Evolutionary conservation across 2,329 filamentous ascomycete genomes (phyloP), one percentile per base, ranked within the genome.

Genomic region (Botrytis sinoallii): DNA sequence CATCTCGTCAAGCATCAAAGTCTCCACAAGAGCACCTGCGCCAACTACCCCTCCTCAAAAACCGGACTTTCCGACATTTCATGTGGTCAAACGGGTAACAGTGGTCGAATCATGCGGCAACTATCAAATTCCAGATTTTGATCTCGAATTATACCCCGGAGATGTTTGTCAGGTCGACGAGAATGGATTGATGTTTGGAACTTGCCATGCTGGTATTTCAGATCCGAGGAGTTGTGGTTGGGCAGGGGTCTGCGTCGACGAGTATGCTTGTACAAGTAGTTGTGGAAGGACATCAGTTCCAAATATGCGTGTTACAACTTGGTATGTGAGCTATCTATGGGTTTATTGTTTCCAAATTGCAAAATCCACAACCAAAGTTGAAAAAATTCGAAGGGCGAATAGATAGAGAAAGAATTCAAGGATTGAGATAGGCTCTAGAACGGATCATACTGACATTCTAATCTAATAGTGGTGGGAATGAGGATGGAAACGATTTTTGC

Each of bases 241-340:
- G 70, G 4, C 61, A 3, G 61, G 38, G 48, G 22, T 67, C n/a
- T 72, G 70, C 46, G 61, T 52, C 22, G 70, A 72, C 44, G 1
- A 7, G 0, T 7, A 38, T 57, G 46, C 38, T 18, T 72, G 70
- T 44, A 59, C 38, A 6, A 35, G 18, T 40, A n/a, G 20, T 14
- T 72, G 70, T 46, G 70, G 70, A n/a, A 72, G 70, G 9, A 72
- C 70, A 29, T 35, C 44, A 57, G 61, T 72, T 20, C 70, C 70
- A 10, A 72, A 72, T 10, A 2, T 67, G 7, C 20, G 44, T 18
- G 16, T 16, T 42, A 65, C 63, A 20, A 55, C 35, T 46, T 72
- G 70, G 70, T 72, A 67, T 22, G 70, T 72, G 35, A 20, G 35
- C n/a, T 44, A 57, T 12, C 14, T 25, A 57, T 59, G 42, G 14